Evolutionary conservation across 495 filamentous ascomycete genomes (phyloP).

Genomic region (Neurospora tetrasperma): DNA sequence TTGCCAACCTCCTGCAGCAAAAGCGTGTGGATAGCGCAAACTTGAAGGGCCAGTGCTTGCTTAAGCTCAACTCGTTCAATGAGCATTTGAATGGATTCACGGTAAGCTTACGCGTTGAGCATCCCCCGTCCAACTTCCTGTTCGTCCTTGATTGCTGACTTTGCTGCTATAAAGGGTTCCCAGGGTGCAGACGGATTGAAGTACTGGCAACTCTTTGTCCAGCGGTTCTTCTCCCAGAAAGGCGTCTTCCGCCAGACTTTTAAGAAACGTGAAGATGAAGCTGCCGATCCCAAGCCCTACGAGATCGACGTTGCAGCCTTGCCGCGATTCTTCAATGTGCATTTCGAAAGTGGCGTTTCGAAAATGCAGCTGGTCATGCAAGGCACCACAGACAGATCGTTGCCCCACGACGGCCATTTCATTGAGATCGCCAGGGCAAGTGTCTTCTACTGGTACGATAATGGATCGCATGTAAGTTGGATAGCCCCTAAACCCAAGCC

Average conservation of each 20-base stretch:
- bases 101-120: conserved; percentile 31
- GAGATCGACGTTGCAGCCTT: conserved; percentile 67
- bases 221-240: conserved; percentile 60
- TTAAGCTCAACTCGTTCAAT: conserved; percentile 58
- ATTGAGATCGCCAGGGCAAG: conserved; percentile 53
- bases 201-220: conserved; percentile 69
- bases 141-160: conserved; percentile 5
- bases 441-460: conserved; percentile 64
- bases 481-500: neutral
- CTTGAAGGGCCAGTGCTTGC: conserved; percentile 46
- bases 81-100: conserved; percentile 59
- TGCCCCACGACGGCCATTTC: conserved; percentile 51
- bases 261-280: conserved; percentile 30
- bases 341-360: conserved; percentile 72
- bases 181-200: conserved; percentile 49
- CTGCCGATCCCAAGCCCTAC: conserved; percentile 52
- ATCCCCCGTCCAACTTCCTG: neutral
- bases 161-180: conserved; percentile 30
- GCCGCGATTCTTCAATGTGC: conserved; percentile 69
- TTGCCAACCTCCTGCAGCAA: conserved; percentile 29
- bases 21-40: conserved; percentile 40
- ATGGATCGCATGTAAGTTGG: conserved; percentile 53
- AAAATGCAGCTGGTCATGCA: conserved; percentile 67
- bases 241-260: conserved; percentile 60
- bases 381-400: conserved; percentile 42